These are phyloP conservation scores for Tuber microsphaerosporum DNA, from an alignment of 495 filamentous ascomycete genomes.

Conservation along the genomic window DNA sequence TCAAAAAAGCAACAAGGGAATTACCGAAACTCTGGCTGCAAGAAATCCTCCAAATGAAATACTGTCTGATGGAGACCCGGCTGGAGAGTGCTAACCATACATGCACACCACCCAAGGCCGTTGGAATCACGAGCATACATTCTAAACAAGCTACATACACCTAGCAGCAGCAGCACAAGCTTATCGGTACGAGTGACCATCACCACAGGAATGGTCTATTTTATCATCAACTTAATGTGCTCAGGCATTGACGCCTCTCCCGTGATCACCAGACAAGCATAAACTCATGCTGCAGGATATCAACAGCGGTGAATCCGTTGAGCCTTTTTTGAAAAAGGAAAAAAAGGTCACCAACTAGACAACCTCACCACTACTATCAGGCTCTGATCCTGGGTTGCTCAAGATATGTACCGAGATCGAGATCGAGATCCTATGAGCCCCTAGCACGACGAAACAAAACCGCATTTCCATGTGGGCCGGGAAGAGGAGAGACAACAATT, in stretches of 20 bases:
- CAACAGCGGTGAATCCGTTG: neutral
- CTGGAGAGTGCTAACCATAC: neutral
- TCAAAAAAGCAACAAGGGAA: neutral
- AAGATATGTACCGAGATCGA: conserved; percentile 3
- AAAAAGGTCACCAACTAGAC: neutral
- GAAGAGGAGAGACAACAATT: neutral
- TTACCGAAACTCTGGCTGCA: neutral
- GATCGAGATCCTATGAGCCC: conserved; percentile 1
- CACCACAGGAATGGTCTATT: neutral
- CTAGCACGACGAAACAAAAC: neutral
- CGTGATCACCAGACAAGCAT: conserved; percentile 3
- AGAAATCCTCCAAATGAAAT: neutral
- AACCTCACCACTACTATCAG: neutral
- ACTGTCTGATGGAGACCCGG: neutral
- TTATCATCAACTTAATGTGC: neutral
- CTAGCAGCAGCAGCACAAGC: neutral
- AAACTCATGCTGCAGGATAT: neutral
- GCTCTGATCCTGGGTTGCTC: conserved; percentile 1
- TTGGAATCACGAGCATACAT: neutral
- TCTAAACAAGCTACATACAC: neutral
- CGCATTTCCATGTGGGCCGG: conserved; percentile 2
- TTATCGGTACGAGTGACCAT: neutral
- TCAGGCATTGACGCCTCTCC: conserved; percentile 3
- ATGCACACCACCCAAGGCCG: neutral
- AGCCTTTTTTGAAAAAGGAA: neutral